phyloP scores from a whole-genome alignment of 2,329 filamentous ascomycete species.

The Penicillium sp. region DNA sequence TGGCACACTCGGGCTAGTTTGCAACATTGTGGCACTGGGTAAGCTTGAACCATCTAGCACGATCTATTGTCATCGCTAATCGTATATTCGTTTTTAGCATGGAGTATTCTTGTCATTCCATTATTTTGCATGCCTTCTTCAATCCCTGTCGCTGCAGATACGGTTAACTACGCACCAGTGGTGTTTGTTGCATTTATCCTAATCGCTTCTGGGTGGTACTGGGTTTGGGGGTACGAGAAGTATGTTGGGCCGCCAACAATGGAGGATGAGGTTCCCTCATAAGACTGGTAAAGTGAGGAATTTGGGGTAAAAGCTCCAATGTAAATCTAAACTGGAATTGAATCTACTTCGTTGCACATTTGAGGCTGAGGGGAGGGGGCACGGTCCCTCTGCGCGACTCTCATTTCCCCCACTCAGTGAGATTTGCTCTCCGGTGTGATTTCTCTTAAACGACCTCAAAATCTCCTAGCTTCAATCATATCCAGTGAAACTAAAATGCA shows the following conservation, averaged over 20 bases:
- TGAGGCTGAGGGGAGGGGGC: constrained; percentile 2
- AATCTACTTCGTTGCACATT: neutral
- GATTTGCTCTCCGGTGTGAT: neutral
- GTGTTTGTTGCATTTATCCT: constrained; percentile 66
- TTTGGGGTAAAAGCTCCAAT: neutral
- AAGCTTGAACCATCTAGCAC: constrained; percentile 30
- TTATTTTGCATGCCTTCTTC: constrained; percentile 59
- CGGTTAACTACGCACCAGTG: constrained; percentile 71
- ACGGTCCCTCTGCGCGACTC: constrained; percentile 1
- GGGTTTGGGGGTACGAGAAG: constrained; percentile 66
- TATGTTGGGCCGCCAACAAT: constrained; percentile 23
- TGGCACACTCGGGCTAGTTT: constrained; percentile 59
- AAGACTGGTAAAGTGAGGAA: neutral
- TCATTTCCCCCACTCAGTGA: neutral
- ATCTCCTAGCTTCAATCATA: neutral
- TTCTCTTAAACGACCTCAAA: neutral
- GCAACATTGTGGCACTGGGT: constrained; percentile 64
- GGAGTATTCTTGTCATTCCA: constrained; percentile 66
- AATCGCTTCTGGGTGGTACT: constrained; percentile 65
- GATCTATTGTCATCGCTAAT: neutral
- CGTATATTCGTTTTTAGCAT: constrained; percentile 33
- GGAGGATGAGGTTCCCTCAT: constrained; percentile 11
- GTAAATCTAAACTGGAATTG: neutral
- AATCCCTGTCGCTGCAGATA: constrained; percentile 58
- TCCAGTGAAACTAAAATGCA: neutral